Base-by-base conservation (phyloP, 345 rosid genomes). In the Pugionium dolabratum region DNA sequence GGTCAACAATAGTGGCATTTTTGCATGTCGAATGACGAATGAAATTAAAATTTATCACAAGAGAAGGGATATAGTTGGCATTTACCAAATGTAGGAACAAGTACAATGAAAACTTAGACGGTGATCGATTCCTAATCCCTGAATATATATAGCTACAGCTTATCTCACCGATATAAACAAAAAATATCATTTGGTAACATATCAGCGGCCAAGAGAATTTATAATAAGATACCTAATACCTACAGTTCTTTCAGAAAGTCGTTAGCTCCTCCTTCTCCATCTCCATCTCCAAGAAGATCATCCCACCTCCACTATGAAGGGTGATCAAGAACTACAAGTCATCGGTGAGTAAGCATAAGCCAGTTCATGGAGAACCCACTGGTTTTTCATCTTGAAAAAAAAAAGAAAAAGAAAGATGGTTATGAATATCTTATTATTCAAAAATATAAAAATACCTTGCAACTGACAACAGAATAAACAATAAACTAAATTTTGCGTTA, bases 261-360 rank as follows among this genome's bases (percentile, higher is more conserved):
- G 0, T 47, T 65, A 6, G 63, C 46, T 46, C 69, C 53, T 47
- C 62, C 57, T 60, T 9, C 32, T 39, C 28, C 64, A 54, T 54
- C 69, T 62, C 36, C 26, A 40, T 18, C 18, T 18, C 18, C 18
- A 31, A 53, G 53, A 56, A 55, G 47, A 66, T 30, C 2, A 28
- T 54, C 52, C 71, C 58, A 67, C 30, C 4, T 61, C 44, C 60
- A 57, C 62, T 28, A 75, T 75, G 78, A 68, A 62, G 25, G 62
- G 39, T 6, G 75, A 63, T 42, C 75, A 69, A 69, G 75, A 69
- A 63, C 60, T 75, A 43, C 78, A 75, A 57, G 66, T 69, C 39
- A 75, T 69, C 5, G 71, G 78, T 75, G 59, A 75, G 78, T 62
- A 43, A 29, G 1, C 59, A 52, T 43, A 10, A 59, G 26, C 9